Conservation (phyloP, 306 rosid genomes). For the Fragaria iinumae region DNA sequence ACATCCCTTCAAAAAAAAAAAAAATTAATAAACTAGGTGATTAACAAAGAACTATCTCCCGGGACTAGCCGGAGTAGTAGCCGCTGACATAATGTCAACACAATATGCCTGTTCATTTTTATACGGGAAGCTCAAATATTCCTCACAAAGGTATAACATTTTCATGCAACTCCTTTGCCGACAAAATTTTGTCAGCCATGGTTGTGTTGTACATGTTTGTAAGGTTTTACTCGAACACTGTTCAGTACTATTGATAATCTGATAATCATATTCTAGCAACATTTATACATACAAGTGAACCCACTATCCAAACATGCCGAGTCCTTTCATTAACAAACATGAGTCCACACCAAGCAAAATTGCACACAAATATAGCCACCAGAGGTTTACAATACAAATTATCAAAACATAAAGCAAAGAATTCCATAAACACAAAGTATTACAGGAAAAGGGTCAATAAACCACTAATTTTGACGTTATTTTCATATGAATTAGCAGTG, state of each 20-base stretch:
- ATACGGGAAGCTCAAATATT: too few species aligned
- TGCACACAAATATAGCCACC: constrained; percentile 9
- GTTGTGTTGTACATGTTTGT: too few species aligned
- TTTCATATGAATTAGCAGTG: constrained; percentile 27
- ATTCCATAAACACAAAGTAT: neutral
- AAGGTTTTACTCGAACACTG: too few species aligned
- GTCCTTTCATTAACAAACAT: neutral
- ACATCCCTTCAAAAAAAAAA: too few species aligned
- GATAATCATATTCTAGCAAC: neutral
- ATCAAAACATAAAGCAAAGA: neutral
- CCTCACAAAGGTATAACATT: too few species aligned
- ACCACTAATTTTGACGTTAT: constrained; percentile 9
- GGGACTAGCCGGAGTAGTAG: too few species aligned
- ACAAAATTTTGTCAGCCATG: too few species aligned
- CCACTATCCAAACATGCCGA: neutral
- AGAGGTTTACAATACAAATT: neutral
- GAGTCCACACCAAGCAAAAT: constrained; percentile 1
- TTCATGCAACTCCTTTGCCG: too few species aligned
- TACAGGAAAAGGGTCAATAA: neutral
- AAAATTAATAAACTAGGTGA: too few species aligned
- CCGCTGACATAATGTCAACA: too few species aligned
- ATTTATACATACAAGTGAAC: neutral
- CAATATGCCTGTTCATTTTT: too few species aligned
- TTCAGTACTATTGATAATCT: neutral
- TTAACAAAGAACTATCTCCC: too few species aligned